Percentiles rank a stretch among this genome's conserved stretches.
Conservation (phyloP, 352 stramenopile genomes). For the Phytophthora ramorum region DNA sequence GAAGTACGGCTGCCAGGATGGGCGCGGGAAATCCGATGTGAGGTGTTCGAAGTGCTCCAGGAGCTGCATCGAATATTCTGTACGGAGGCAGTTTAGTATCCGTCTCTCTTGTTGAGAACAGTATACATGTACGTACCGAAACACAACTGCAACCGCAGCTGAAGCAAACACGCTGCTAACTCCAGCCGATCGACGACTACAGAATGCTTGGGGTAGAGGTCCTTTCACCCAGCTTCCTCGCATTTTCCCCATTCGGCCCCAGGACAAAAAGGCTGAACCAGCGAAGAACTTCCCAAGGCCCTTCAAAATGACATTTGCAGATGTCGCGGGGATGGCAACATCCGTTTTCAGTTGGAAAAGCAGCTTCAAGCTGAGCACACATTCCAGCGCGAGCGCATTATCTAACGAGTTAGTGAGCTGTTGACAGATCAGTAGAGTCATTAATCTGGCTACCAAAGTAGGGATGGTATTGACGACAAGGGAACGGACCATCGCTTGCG, state of each 20-base stretch:
- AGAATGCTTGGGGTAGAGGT: neutral
- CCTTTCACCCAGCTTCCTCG: no score
- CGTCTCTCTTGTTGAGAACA: neutral
- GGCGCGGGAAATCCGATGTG: slow-evolving; percentile 1
- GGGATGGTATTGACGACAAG: neutral
- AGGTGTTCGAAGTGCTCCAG: slow-evolving; percentile 3
- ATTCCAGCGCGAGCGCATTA: slow-evolving; percentile 22
- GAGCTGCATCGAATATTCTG: slow-evolving; percentile 20
- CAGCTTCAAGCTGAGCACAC: slow-evolving; percentile 29
- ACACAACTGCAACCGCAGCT: slow-evolving; percentile 17
- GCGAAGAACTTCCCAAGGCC: neutral
- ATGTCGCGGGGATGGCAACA: slow-evolving; percentile 16
- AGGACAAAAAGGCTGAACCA: no score
- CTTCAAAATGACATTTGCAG: slow-evolving; percentile 38
- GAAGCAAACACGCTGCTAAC: slow-evolving; percentile 16
- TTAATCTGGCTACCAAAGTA: neutral
- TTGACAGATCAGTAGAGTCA: neutral
- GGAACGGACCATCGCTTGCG: slow-evolving; percentile 36
- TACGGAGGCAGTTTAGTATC: neutral
- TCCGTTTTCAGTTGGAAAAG: slow-evolving; percentile 23
- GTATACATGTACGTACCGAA: slow-evolving; percentile 21
- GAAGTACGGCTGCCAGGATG: slow-evolving; percentile 20
- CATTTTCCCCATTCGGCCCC: no score
- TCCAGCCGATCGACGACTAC: slow-evolving; percentile 8
- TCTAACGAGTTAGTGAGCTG: slow-evolving; percentile 33